Evolutionary conservation across 192 early-diverging fungal species (phyloP).

Genomic region (Coemansia sp.): DNA sequence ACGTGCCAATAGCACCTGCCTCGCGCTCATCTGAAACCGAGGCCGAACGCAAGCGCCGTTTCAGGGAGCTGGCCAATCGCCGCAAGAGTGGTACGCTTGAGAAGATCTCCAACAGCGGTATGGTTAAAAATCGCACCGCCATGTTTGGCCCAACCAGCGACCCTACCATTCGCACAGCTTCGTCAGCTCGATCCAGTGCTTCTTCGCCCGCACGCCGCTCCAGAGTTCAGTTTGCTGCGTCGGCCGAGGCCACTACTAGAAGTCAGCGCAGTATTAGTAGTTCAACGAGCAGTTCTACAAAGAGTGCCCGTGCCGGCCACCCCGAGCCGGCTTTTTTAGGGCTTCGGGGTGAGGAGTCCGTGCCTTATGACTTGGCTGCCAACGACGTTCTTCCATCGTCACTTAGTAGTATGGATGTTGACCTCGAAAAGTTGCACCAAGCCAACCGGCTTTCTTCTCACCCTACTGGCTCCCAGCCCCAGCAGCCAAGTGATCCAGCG

Average conservation of each 20-base stretch:
- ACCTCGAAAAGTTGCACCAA: conserved; percentile 33
- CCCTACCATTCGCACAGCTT: conserved; percentile 1
- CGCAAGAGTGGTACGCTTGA: conserved; percentile 54
- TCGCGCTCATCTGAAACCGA: conserved; percentile 25
- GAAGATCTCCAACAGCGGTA: conserved; percentile 43
- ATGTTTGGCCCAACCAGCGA: conserved; percentile 33
- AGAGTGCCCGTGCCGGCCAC: background rate
- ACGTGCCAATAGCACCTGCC: background rate
- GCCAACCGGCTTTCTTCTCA: conserved; percentile 29
- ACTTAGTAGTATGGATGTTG: conserved; percentile 23
- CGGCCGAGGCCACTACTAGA: background rate
- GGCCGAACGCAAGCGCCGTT: conserved; percentile 30
- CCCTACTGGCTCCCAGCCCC: conserved; percentile 11
- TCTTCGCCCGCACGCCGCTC: conserved; percentile 3
- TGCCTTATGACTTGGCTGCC: conserved; percentile 16
- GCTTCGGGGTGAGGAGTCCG: conserved; percentile 43
- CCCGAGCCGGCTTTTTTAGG: conserved; percentile 41
- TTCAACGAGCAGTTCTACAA: too few relatives aligned
- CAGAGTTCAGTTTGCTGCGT: conserved; percentile 21
- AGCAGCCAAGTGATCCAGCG: background rate
- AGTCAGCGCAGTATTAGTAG: too few relatives aligned
- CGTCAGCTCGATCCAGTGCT: conserved; percentile 2
- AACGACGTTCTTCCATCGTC: conserved; percentile 23
- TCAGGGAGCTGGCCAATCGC: conserved; percentile 40
- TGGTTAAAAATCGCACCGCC: conserved; percentile 44